Evolutionary conservation across 345 rosid species (phyloP), one percentile per base, ranked within the genome.

Genomic region (Aurinia saxatilis): DNA sequence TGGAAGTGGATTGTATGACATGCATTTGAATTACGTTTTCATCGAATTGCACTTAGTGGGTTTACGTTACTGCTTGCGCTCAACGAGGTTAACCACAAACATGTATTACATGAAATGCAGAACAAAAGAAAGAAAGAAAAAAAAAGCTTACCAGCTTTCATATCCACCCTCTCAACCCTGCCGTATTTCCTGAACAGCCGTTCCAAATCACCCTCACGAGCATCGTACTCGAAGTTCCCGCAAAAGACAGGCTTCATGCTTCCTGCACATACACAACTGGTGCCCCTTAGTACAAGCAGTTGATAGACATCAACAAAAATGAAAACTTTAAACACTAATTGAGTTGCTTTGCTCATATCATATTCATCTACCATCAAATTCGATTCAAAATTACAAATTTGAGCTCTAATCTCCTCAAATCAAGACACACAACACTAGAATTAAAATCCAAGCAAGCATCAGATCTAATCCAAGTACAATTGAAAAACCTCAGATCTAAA

Each of bases 181-280:
- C 98, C 96, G 55, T 89, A 86, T 45, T 79, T 81, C 62, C 79
- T 79, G 85, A 92, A 92, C 18, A 92, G 95, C 12, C 96, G 70
- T 50, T 88, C 96, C 64, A 92, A 60, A 66, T 92, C 96, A 60
- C 91, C 73, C 58, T 85, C 92, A 10, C 95, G 80, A 4, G 93
- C 95, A 77, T 89, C 95, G 49, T 84, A 89, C 78, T 92, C 98
- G 61, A 89, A 85, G 74, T 92, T 92, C 5, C 96, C 96, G 48
- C 98, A 92, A 65, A 92, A 92, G 58, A 92, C 86, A 4, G 96
- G 84, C 80, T 69, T 89, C 98, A 85, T 86, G 21, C 49, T 79
- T 53, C 68, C 81, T 76, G 58, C 55, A 42, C 11, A 18, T 1
- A 68, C 6, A 51, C 39, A 3, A 27, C 5, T n/a, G n/a, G n/a